phyloP scores from a whole-genome alignment of 2,329 filamentous ascomycete species.

The Fusarium citri region DNA sequence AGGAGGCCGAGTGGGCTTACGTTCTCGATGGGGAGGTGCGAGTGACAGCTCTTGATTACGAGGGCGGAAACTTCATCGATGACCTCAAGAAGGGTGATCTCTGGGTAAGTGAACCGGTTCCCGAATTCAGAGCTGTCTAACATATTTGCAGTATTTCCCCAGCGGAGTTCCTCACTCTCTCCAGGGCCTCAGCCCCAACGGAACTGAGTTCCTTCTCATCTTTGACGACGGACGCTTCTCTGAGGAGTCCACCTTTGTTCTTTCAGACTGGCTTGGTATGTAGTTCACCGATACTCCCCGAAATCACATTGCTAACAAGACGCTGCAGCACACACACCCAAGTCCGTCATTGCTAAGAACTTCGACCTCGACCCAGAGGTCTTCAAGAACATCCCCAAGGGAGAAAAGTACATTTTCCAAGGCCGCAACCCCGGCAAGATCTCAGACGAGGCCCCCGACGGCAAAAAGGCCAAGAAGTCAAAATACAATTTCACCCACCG shows the following conservation, averaged over 20 bases:
- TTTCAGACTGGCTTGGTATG: constrained; percentile 78
- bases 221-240: constrained; percentile 65
- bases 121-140: accelerated
- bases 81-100: constrained; percentile 81
- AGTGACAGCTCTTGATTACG: constrained; percentile 78
- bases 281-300: accelerated
- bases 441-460: constrained; percentile 71
- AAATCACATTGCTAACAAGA: constrained; percentile 12
- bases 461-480: constrained; percentile 72
- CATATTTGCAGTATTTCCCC: constrained; percentile 70
- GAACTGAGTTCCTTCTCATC: constrained; percentile 61
- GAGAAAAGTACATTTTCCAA: constrained; percentile 83
- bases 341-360: constrained; percentile 78
- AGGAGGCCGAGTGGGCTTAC: constrained; percentile 82
- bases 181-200: constrained; percentile 75
- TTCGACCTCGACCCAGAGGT: constrained; percentile 78
- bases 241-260: constrained; percentile 75
- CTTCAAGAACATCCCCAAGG: constrained; percentile 73
- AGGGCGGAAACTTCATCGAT: constrained; percentile 81
- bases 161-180: constrained; percentile 81
- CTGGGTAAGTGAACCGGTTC: constrained; percentile 50
- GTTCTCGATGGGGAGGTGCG: constrained; percentile 77
- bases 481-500: constrained; percentile 77
- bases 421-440: constrained; percentile 73
- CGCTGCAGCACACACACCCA: constrained; percentile 76